Conservation (phyloP, 345 rosid genomes). For the Populus alba region DNA sequence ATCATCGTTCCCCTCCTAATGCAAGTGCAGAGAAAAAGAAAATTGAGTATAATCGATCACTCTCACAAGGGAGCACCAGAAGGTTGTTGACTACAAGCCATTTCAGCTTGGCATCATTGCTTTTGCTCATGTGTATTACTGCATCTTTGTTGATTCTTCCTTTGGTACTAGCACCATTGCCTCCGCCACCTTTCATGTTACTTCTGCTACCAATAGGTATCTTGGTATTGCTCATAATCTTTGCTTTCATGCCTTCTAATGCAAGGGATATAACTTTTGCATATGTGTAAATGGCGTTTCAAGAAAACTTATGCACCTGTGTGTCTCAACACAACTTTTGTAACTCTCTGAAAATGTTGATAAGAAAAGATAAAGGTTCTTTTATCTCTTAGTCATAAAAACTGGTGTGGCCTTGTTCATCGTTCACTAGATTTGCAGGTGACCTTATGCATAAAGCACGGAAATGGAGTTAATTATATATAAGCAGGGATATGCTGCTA, state of each 20-base stretch:
- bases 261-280: conserved; percentile 44
- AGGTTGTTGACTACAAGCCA: conserved; percentile 43
- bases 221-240: conserved; percentile 56
- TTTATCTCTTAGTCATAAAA: not conserved
- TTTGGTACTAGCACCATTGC: conserved; percentile 73
- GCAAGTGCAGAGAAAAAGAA: conserved; percentile 17
- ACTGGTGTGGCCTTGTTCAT: not conserved
- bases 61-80: conserved; percentile 30
- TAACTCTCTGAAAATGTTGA: not conserved
- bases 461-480: not conserved
- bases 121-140: conserved; percentile 56
- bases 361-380: not conserved
- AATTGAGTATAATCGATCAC: conserved; percentile 30
- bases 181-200: conserved; percentile 79
- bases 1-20: not conserved
- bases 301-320: not conserved
- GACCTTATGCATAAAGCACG: not conserved
- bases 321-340: not conserved
- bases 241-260: conserved; percentile 71
- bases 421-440: no score
- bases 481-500: not conserved
- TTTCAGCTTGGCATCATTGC: conserved; percentile 61
- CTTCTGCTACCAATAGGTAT: conserved; percentile 74
- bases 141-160: conserved; percentile 74
- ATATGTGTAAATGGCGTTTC: conserved; percentile 36